A percentile compares a stretch with the other conserved stretches of the same genome.
Conservation (phyloP, 1,139 yeast species). For the Taphrina wiesneri region DNA sequence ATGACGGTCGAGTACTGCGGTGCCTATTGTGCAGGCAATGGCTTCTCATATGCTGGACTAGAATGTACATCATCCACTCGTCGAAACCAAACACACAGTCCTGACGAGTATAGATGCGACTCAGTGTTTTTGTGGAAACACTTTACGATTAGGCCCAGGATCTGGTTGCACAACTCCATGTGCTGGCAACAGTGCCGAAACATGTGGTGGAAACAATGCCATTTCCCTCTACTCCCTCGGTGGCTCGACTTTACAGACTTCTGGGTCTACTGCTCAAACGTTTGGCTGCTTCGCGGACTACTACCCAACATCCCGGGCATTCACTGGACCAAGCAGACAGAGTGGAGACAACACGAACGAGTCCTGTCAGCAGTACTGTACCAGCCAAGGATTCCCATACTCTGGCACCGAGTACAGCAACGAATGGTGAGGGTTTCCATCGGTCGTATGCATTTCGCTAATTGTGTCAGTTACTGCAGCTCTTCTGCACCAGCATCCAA, state of each 20-base stretch:
- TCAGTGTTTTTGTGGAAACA: conserved; percentile 25
- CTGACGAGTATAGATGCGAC: background rate
- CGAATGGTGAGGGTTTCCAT: conserved; percentile 11
- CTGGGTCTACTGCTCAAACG: background rate
- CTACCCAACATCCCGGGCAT: conserved; percentile 20
- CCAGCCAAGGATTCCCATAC: conserved; percentile 17
- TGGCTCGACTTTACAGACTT: background rate
- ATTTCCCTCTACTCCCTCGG: conserved; percentile 9
- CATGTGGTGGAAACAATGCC: conserved; percentile 27
- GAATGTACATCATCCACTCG: background rate
- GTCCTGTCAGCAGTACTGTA: conserved; percentile 10
- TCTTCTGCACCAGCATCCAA: background rate
- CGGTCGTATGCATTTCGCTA: too few relatives aligned
- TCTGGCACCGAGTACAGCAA: conserved; percentile 19
- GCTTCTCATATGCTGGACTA: conserved; percentile 2
- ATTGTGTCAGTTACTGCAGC: conserved; percentile 6
- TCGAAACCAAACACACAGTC: background rate
- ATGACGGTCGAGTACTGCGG: conserved; percentile 10
- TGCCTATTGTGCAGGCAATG: background rate
- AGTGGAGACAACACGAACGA: conserved; percentile 16
- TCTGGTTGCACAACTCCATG: conserved; percentile 15
- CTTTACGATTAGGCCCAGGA: background rate
- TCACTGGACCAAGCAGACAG: conserved; percentile 7
- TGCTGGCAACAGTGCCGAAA: conserved; percentile 8
- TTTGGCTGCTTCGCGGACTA: conserved; percentile 25